Base-by-base conservation (phyloP, 257 asterid genomes). In the Plantago major region DNA sequence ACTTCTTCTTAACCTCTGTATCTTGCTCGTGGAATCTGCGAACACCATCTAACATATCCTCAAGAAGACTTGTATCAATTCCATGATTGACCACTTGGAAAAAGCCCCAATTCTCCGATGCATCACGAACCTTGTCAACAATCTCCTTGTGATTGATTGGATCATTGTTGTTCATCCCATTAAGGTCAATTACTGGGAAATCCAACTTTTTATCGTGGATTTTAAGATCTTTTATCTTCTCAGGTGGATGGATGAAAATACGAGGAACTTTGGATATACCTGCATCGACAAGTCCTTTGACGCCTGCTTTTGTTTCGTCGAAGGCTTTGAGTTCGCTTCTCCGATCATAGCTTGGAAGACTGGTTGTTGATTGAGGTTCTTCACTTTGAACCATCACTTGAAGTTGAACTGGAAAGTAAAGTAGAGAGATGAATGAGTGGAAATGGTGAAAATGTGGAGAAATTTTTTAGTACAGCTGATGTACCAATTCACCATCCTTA, bases 71-170 rank as follows among this genome's bases (percentile, higher is more conserved):
- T 46, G 10, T 0, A 0, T 26, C 28, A 5, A 47, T 47, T 9
- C 83, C 79, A 71, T 80, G 86, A 50, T 80, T 80, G 18, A 61
- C 58, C 38, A 77, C 60, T 51, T 68, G 77, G 61, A 80, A 80
- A 51, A 77, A 71, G 9, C 80, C 82, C 82, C 81, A 80, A 14
- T 67, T 60, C 54, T 55, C 73, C 0, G 78, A 76, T 17, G 63
- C 63, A 58, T 58, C 50, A 15, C 47, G n/a, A 14, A 58, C 40
- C 15, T 5, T 58, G 37, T 49, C 63, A 42, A 58, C 50, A 5
- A 58, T 58, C 18, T 79, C 80, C 16, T 54, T 19, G 19, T 62
- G 49, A 10, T 58, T 58, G 7, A 6, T 9, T 1, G 37, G n/a
- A 42, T 42, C 50, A 9, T 42, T 42, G 15, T 42, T 28, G 40